These are phyloP conservation scores for Colletotrichum eleusines DNA, from an alignment of 2,329 filamentous ascomycete species.

Conservation along the genomic window DNA sequence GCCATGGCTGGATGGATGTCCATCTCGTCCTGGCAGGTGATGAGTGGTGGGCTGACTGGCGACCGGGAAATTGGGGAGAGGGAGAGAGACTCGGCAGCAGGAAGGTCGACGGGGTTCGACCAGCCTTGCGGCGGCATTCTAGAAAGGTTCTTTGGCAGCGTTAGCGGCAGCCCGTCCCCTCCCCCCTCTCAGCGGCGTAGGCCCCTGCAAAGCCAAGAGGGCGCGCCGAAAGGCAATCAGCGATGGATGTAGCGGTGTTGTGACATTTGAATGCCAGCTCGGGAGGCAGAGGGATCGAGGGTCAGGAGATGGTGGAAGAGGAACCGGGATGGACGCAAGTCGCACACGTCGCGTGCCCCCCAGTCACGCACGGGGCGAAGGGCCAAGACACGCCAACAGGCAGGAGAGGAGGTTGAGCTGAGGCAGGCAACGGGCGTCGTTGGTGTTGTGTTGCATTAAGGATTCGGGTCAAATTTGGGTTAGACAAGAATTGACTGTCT, in stretches of 20 bases:
- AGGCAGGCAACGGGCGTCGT: background rate
- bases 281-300: background rate
- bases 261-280: background rate
- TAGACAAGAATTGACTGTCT: background rate
- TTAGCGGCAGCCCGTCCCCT: slow-evolving; percentile 13
- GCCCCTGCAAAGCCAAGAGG: background rate
- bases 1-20: background rate
- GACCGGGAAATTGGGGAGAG: slow-evolving; percentile 12
- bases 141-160: slow-evolving; percentile 32
- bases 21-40: slow-evolving; percentile 6
- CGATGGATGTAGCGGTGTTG: background rate
- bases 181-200: slow-evolving; percentile 14
- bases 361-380: background rate
- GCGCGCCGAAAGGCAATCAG: slow-evolving; percentile 13
- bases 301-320: background rate
- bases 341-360: background rate
- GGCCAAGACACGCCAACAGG: slow-evolving; percentile 12
- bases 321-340: background rate
- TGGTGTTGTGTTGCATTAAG: slow-evolving; percentile 8
- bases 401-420: slow-evolving; percentile 13
- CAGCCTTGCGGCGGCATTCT: slow-evolving; percentile 34
- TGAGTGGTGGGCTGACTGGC: slow-evolving; percentile 1
- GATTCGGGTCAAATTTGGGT: slow-evolving; percentile 16
- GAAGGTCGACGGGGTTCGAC: background rate
- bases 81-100: slow-evolving; percentile 1